Evolutionary conservation across 345 rosid genomes (phyloP).

Genomic region (Citrus australasica): DNA sequence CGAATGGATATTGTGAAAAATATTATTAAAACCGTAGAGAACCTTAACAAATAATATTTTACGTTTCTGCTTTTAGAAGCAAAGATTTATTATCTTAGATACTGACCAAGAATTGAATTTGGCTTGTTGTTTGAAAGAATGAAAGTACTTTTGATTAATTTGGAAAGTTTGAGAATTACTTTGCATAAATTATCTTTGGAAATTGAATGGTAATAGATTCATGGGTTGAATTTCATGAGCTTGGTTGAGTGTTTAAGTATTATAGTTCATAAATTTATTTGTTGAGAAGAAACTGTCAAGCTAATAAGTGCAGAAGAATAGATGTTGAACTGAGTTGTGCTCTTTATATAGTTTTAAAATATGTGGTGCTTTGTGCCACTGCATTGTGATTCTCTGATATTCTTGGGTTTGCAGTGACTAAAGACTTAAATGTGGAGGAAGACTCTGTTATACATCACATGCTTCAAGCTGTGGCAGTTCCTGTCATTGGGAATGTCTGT

Average conservation of each 20-base stretch:
- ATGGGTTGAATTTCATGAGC: background rate
- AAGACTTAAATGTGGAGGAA: slow-evolving; percentile 65
- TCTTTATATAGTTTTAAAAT: background rate
- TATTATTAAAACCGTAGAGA: background rate
- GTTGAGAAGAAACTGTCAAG: background rate
- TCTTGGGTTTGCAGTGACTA: slow-evolving; percentile 45
- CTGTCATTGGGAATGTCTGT: slow-evolving; percentile 87
- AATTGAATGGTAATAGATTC: background rate
- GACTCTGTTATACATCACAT: slow-evolving; percentile 62
- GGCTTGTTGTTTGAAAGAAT: background rate
- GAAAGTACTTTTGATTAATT: background rate
- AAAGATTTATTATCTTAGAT: background rate
- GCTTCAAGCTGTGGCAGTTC: slow-evolving; percentile 88
- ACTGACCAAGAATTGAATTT: background rate
- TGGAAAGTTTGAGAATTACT: background rate
- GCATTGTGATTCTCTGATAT: slow-evolving; percentile 3
- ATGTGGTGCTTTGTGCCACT: background rate
- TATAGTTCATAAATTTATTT: background rate
- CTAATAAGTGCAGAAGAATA: background rate
- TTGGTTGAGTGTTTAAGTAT: background rate
- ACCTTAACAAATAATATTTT: background rate
- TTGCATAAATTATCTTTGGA: background rate
- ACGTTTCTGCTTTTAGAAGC: background rate
- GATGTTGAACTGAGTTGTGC: background rate
- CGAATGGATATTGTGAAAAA: background rate